Evolutionary conservation across 1,284 basidiomycete genomes (phyloP).

Genomic region (Phylloboletellus chloephorus): DNA sequence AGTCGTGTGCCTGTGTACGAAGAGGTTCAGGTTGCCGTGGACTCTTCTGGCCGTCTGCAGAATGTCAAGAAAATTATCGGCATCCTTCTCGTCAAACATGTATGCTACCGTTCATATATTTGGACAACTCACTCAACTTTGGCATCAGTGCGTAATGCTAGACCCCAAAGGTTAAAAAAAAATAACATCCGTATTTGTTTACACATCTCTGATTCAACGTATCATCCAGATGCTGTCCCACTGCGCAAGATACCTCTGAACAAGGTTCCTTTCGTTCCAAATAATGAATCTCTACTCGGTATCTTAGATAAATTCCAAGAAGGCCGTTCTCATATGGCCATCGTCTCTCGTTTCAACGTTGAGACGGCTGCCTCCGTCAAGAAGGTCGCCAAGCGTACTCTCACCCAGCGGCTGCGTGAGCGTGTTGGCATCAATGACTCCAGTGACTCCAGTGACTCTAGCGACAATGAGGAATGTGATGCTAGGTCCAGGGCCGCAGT

Average conservation of each 20-base stretch:
- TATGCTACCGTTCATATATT: conserved; percentile 10
- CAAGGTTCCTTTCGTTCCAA: conserved; percentile 80
- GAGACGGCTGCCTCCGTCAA: conserved; percentile 42
- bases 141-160: conserved; percentile 67
- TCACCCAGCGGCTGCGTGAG: conserved; percentile 64
- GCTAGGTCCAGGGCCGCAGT: conserved; percentile 19
- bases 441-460: conserved; percentile 43
- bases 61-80: conserved; percentile 48
- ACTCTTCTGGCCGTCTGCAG: conserved; percentile 23
- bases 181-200: background rate
- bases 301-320: conserved; percentile 91
- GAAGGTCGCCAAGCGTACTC: conserved; percentile 47
- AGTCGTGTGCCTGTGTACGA: conserved; percentile 45
- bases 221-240: conserved; percentile 61
- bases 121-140: background rate
- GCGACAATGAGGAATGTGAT: conserved; percentile 35
- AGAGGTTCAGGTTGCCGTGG: conserved; percentile 34
- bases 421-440: conserved; percentile 63
- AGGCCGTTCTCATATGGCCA: conserved; percentile 87
- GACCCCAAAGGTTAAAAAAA: conserved; percentile 84
- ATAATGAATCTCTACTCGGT: conserved; percentile 80
- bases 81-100: conserved; percentile 47
- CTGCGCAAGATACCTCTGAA: conserved; percentile 77
- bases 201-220: conserved; percentile 1
- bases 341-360: conserved; percentile 66